Base-by-base conservation (phyloP, 345 rosid genomes). In the Alliaria petiolata region DNA sequence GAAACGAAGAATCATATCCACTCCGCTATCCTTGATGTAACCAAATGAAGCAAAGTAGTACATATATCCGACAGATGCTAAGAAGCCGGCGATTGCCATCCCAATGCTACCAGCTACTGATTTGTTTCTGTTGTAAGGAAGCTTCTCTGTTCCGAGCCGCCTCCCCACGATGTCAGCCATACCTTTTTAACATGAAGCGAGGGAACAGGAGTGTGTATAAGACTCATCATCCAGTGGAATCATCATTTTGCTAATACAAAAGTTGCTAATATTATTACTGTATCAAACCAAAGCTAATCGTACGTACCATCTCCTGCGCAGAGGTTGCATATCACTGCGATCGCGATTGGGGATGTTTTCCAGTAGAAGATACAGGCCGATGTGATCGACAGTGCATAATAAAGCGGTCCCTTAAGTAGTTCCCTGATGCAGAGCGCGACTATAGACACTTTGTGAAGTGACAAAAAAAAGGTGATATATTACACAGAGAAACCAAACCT, bases 221-320 rank as follows among this genome's bases (percentile, higher is more conserved):
- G 45, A 57, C 30, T 33, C 45, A 49, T 49, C 45, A 39, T 67
- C 33, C 74, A 60, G n/a, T 20, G 11, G 6, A 43, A 13, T 36
- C 51, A 26, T n/a, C 17, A 4, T 26, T 16, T 19, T 17, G 31
- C n/a, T 15, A 33, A 31, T 33, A 50, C 67, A 39, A 66, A 50
- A 49, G 17, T 31, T 65, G 22, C 5, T 28, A 38, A 12, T 39
- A 16, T n/a, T 3, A 52, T 4, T 15, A n/a, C 38, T 15, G 15
- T 5, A 16, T 38, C 39, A 55, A 62, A 76, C 33, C 16, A 62
- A 16, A 76, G 70, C 35, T 17, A 33, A 56, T 31, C 54, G 22
- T 58, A 69, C 25, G 16, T 83, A 95, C 99, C 99, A 82, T 95
- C 99, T 86, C 99, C 99, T 44, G 99, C 99, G 39, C 99, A 91